A percentile compares a stretch with the other conserved stretches of the same genome.
phyloP scores from a whole-genome alignment of 164 flowering plant genomes.

The Magnolia changhungtana region DNA sequence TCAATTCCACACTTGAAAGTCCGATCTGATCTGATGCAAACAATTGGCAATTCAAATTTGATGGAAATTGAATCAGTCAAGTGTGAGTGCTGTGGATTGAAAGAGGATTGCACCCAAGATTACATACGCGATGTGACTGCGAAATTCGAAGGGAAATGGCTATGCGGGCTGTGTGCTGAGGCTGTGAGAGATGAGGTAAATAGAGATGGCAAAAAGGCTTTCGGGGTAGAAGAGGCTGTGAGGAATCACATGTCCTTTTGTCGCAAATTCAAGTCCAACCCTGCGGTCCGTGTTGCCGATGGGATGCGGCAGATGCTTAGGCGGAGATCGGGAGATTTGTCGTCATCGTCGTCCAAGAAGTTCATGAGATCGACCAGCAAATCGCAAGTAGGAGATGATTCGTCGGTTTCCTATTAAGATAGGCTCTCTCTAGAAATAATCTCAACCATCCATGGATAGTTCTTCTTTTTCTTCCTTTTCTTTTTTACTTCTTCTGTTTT shows the following conservation, averaged over 20 bases:
- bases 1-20: slow-evolving; percentile 10
- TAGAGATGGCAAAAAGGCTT: slow-evolving; percentile 21
- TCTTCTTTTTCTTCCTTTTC: neutral
- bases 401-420: slow-evolving; percentile 7
- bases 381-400: slow-evolving; percentile 9
- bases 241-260: slow-evolving; percentile 73
- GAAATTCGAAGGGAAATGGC: slow-evolving; percentile 84
- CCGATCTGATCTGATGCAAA: neutral
- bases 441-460: neutral
- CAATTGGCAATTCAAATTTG: neutral
- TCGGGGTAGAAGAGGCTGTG: slow-evolving; percentile 31
- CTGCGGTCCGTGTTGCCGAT: slow-evolving; percentile 66
- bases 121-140: slow-evolving; percentile 68
- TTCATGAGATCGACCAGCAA: slow-evolving; percentile 42
- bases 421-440: slow-evolving; percentile 10
- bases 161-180: slow-evolving; percentile 90
- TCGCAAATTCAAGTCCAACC: slow-evolving; percentile 59
- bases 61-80: slow-evolving; percentile 81
- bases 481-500: neutral
- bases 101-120: slow-evolving; percentile 91
- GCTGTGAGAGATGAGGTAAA: slow-evolving; percentile 78
- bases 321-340: slow-evolving; percentile 54
- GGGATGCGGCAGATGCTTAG: slow-evolving; percentile 82
- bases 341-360: slow-evolving; percentile 35
- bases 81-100: slow-evolving; percentile 94